A percentile compares a stretch with the other conserved stretches of the same genome.
Evolutionary conservation across 2,329 filamentous ascomycete species (phyloP).

Genomic region (Eutypa lata): DNA sequence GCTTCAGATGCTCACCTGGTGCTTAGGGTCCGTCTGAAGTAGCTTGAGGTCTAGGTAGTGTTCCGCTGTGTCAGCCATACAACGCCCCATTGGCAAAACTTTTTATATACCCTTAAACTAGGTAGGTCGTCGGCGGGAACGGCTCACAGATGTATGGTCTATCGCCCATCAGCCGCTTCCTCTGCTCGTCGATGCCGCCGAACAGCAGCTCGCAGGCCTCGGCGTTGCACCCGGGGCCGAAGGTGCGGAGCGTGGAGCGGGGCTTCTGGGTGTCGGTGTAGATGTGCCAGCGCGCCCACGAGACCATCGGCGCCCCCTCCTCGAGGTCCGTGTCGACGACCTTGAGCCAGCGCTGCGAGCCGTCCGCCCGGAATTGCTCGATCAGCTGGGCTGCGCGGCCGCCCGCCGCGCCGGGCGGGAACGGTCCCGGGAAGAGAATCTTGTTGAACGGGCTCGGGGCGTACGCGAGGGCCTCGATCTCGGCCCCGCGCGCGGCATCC

Average conservation of each 20-base stretch:
- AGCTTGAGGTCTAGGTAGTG: conserved; percentile 33
- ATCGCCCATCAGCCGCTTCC: conserved; percentile 16
- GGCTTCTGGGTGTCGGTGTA: conserved; percentile 18
- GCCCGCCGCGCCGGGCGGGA: conserved; percentile 20
- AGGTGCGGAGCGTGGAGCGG: conserved; percentile 12
- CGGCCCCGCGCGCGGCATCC: conserved; percentile 32
- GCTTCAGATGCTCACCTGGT: conserved; percentile 23
- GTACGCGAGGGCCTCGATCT: conserved; percentile 38
- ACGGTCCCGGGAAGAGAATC: conserved; percentile 32
- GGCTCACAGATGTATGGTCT: conserved; percentile 27
- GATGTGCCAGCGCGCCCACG: conserved; percentile 30
- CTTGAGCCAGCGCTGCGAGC: conserved; percentile 25
- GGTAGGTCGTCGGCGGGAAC: not conserved
- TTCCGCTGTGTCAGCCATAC: no score
- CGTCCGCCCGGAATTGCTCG: conserved; percentile 18
- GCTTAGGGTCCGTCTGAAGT: conserved; percentile 38
- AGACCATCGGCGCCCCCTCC: conserved; percentile 26
- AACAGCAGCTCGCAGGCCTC: conserved; percentile 32
- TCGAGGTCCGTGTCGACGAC: conserved; percentile 28
- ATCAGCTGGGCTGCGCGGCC: conserved; percentile 18
- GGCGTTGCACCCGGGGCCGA: conserved; percentile 24
- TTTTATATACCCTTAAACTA: no score
- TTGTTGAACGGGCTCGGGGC: conserved; percentile 25
- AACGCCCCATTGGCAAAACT: no score
- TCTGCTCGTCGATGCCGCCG: conserved; percentile 16